phyloP scores from a whole-genome alignment of 805 yeast species.

The Candida endomychidarum region DNA sequence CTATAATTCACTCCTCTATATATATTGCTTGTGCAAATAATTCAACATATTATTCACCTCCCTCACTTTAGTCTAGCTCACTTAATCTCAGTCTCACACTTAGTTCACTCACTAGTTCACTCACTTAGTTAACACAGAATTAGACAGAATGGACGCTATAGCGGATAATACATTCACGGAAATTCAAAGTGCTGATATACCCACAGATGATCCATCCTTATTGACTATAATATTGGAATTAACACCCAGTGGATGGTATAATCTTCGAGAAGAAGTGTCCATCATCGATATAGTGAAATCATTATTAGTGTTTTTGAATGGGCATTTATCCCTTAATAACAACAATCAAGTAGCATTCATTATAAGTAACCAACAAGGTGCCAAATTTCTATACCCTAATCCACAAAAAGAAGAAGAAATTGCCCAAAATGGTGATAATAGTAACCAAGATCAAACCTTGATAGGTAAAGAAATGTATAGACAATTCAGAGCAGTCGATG shows the following conservation, averaged over 20 bases:
- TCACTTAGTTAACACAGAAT: neutral
- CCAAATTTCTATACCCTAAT: conserved; percentile 69
- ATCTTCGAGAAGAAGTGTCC: conserved; percentile 45
- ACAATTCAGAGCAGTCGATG: conserved; percentile 79
- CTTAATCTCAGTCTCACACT: no score
- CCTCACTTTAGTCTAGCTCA: no score
- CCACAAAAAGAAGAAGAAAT: conserved; percentile 19
- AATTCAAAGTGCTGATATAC: conserved; percentile 21
- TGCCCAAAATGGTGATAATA: conserved; percentile 14
- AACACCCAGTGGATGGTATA: conserved; percentile 68
- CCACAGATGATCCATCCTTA: conserved; percentile 62
- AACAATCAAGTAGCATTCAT: conserved; percentile 82
- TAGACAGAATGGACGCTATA: conserved; percentile 58
- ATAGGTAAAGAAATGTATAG: conserved; percentile 72
- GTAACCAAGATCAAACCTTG: conserved; percentile 22
- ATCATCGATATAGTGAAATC: conserved; percentile 63
- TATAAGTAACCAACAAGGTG: conserved; percentile 70
- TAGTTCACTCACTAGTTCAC: no score
- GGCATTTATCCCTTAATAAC: conserved; percentile 82
- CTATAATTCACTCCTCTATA: no score
- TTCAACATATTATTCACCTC: no score
- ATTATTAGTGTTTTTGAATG: conserved; percentile 74
- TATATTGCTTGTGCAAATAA: no score
- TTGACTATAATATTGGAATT: conserved; percentile 77
- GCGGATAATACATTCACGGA: conserved; percentile 57